Conservation (phyloP, 306 rosid species). For the Styphnolobium japonicum region DNA sequence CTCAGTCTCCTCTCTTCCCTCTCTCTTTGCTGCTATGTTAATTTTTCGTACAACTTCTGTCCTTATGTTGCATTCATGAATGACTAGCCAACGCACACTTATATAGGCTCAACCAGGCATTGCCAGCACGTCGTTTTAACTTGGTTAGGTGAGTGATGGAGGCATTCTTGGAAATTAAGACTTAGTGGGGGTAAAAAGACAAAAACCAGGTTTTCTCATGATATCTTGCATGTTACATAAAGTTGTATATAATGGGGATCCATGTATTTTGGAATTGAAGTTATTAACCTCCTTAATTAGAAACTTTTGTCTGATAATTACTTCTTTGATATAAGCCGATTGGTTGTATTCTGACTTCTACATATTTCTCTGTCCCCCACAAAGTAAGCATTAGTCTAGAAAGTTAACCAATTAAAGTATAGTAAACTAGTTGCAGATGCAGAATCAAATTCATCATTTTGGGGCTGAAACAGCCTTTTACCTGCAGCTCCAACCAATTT, state of each 20-base stretch:
- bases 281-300: conserved; percentile 15
- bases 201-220: conserved; percentile 5
- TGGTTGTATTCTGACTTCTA: conserved; percentile 4
- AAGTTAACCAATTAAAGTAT: neutral
- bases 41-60: neutral
- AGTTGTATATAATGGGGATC: conserved; percentile 31
- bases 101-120: conserved; percentile 45
- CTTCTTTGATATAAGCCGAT: neutral
- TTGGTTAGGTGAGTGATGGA: conserved; percentile 67
- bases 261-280: conserved; percentile 17
- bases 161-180: conserved; percentile 51
- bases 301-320: neutral
- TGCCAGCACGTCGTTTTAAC: conserved; percentile 77
- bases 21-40: neutral
- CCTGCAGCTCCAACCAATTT: neutral
- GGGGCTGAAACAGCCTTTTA: conserved; percentile 1
- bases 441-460: conserved; percentile 1
- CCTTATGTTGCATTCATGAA: conserved; percentile 32
- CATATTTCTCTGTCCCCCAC: neutral
- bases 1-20: neutral
- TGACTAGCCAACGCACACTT: conserved; percentile 51
- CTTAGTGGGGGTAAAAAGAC: conserved; percentile 3
- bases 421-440: neutral
- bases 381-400: neutral
- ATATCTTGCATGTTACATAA: conserved; percentile 74